phyloP scores from a whole-genome alignment of 1,284 basidiomycete genomes.

The Rhodotorula sp. region DNA sequence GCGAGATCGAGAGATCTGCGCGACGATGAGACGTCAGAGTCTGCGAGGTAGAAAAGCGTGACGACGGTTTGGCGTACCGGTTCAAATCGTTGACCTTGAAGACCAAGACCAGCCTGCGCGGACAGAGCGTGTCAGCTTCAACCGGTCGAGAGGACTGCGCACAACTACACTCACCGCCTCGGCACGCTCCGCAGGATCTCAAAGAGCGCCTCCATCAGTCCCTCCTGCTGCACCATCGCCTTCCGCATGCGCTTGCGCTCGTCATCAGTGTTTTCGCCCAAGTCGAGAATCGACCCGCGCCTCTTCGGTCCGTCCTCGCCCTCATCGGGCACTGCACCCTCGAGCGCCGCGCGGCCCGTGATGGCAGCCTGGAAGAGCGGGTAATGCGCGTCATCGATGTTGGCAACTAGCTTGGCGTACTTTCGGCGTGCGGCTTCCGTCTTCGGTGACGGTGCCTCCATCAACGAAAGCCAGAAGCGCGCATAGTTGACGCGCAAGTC shows the following conservation, averaged over 20 bases:
- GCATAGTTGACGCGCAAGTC: conserved; percentile 66
- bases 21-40: conserved; percentile 49
- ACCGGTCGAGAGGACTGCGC: not conserved
- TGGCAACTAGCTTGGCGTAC: conserved; percentile 80
- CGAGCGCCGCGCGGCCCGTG: conserved; percentile 57
- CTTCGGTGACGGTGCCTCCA: conserved; percentile 65
- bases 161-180: conserved; percentile 55
- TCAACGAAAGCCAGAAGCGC: conserved; percentile 76
- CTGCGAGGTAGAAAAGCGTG: conserved; percentile 64
- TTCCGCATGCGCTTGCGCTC: conserved; percentile 75
- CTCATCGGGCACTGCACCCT: conserved; percentile 28
- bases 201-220: conserved; percentile 75
- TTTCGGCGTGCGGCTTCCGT: conserved; percentile 67
- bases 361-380: conserved; percentile 77
- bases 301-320: conserved; percentile 49
- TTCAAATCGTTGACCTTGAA: conserved; percentile 57
- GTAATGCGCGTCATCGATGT: conserved; percentile 73
- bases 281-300: conserved; percentile 71
- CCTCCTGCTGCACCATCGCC: conserved; percentile 75
- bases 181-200: conserved; percentile 79
- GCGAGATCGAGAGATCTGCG: conserved; percentile 60
- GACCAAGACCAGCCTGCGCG: conserved; percentile 69
- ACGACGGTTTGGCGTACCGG: conserved; percentile 37
- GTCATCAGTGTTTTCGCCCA: conserved; percentile 63
- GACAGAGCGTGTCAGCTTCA: too few relatives aligned